Percentiles rank a stretch among this genome's conserved stretches.
These are phyloP conservation scores for Quercus wislizeni DNA, from an alignment of 306 rosid genomes.

Conservation along the genomic window DNA sequence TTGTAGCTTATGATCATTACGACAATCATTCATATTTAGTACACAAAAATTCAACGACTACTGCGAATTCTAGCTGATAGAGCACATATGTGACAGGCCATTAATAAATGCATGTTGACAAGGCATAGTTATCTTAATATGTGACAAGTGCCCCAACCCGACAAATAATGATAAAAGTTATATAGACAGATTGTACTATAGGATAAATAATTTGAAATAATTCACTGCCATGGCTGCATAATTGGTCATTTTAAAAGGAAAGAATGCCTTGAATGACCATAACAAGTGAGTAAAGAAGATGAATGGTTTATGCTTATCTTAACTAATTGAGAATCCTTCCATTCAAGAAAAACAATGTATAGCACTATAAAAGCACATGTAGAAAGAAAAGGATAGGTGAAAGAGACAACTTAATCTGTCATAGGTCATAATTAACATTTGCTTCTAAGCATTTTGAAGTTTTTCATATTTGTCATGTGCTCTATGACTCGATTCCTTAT, in stretches of 20 bases:
- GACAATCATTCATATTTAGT: too few species aligned
- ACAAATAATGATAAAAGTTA: background rate
- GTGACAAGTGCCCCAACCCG: background rate
- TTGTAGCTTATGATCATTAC: too few species aligned
- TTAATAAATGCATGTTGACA: too few species aligned
- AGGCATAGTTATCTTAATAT: background rate
- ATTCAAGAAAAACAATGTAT: background rate
- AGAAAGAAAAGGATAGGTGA: background rate
- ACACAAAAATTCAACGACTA: too few species aligned
- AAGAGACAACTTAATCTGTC: background rate
- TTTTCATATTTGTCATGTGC: background rate
- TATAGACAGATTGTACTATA: background rate
- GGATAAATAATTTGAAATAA: background rate
- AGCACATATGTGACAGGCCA: too few species aligned
- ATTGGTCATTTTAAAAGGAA: background rate
- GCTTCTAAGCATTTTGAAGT: background rate
- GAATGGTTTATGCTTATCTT: background rate
- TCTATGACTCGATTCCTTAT: background rate
- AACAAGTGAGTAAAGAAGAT: background rate
- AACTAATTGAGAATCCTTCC: background rate
- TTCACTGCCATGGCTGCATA: background rate
- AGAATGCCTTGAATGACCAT: background rate
- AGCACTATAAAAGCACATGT: background rate
- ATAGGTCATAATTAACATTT: background rate
- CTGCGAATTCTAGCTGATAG: too few species aligned